These are phyloP conservation scores for Apiosordaria backusii DNA, from an alignment of 495 filamentous ascomycete species.

Conservation along the genomic window DNA sequence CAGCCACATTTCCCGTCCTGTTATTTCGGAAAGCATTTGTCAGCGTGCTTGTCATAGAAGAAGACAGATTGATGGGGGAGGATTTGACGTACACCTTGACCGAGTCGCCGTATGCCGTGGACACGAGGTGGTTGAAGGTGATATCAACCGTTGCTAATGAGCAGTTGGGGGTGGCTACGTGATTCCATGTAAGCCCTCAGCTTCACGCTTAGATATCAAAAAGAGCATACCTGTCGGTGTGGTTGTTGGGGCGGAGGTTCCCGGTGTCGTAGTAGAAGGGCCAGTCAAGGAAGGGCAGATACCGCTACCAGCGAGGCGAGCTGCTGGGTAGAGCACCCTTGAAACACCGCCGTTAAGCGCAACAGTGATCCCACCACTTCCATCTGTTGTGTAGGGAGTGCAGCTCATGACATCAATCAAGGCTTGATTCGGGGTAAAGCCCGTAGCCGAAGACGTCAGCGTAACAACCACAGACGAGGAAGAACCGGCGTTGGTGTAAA, in stretches of 20 bases:
- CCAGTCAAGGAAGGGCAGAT: slow-evolving; percentile 32
- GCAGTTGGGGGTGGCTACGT: slow-evolving; percentile 30
- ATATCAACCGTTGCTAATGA: slow-evolving; percentile 47
- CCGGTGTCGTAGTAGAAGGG: slow-evolving; percentile 1
- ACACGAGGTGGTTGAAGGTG: slow-evolving; percentile 56
- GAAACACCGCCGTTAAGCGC: slow-evolving; percentile 50
- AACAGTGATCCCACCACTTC: slow-evolving; percentile 44
- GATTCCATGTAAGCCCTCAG: background rate
- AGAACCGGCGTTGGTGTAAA: slow-evolving; percentile 58
- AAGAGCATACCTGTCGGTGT: background rate
- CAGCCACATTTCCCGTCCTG: slow-evolving; percentile 48
- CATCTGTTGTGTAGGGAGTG: slow-evolving; percentile 39
- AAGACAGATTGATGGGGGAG: background rate
- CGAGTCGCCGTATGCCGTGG: slow-evolving; percentile 54
- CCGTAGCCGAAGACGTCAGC: slow-evolving; percentile 38
- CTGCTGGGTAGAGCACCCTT: slow-evolving; percentile 45
- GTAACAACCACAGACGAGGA: slow-evolving; percentile 46
- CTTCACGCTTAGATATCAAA: background rate
- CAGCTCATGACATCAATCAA: slow-evolving; percentile 53
- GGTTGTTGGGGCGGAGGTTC: slow-evolving; percentile 6
- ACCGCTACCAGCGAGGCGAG: slow-evolving; percentile 35
- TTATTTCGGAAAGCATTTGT: background rate
- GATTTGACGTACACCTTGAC: slow-evolving; percentile 45
- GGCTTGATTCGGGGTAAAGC: slow-evolving; percentile 37
- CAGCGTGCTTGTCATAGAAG: background rate